Conservation (phyloP, 2,329 filamentous ascomycete genomes). For the Nectriaceae sp. region DNA sequence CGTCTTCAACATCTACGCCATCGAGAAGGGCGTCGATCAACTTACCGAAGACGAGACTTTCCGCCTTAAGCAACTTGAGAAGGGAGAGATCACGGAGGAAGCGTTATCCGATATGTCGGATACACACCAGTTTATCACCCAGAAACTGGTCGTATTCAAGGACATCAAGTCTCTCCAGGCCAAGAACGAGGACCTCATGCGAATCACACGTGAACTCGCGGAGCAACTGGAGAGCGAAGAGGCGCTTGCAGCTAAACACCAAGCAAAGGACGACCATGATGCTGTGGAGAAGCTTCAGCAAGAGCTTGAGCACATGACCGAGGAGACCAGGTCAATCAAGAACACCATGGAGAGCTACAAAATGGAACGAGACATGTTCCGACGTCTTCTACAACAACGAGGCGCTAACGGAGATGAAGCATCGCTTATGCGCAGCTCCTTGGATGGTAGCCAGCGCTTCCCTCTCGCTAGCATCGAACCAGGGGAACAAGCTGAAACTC, state of each 20-base stretch:
- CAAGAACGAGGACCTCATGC: constrained; percentile 83
- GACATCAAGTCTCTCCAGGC: constrained; percentile 81
- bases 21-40: constrained; percentile 75
- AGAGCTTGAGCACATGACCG: constrained; percentile 74
- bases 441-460: constrained; percentile 57
- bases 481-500: constrained; percentile 57
- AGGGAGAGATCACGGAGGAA: constrained; percentile 72
- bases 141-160: constrained; percentile 87
- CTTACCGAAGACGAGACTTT: constrained; percentile 71
- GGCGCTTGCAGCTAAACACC: constrained; percentile 66
- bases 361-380: constrained; percentile 96
- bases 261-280: constrained; percentile 65
- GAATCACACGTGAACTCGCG: constrained; percentile 80
- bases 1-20: constrained; percentile 80
- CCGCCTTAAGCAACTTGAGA: constrained; percentile 76
- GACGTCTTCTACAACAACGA: constrained; percentile 83
- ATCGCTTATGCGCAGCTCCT: constrained; percentile 71
- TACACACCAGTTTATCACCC: constrained; percentile 85
- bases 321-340: constrained; percentile 81
- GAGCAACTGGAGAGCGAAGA: constrained; percentile 92
- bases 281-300: constrained; percentile 74
- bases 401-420: constrained; percentile 61
- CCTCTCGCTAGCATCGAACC: constrained; percentile 62
- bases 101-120: constrained; percentile 75
- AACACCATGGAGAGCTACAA: constrained; percentile 90